A percentile compares a stretch with the other conserved stretches of the same genome.
phyloP scores from a whole-genome alignment of 768 basidiomycete species.

The Pleurotus pulmonarius region DNA sequence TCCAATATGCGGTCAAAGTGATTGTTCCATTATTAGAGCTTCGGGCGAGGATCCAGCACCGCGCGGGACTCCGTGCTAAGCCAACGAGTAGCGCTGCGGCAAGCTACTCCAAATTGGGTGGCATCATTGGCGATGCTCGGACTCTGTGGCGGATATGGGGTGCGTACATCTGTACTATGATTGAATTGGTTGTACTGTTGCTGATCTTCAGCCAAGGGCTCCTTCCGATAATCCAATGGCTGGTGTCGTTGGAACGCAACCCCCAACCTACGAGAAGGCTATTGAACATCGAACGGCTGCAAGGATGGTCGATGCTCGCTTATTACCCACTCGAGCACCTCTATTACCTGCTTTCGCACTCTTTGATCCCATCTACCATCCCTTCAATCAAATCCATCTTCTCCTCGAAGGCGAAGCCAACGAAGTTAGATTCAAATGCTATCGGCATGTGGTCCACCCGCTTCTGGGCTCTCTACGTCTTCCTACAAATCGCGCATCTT shows the following conservation, averaged over 20 bases:
- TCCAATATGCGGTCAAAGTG: constrained; percentile 73
- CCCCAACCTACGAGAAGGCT: constrained; percentile 68
- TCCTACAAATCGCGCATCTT: constrained; percentile 74
- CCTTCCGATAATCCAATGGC: constrained; percentile 79
- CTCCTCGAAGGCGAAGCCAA: constrained; percentile 34
- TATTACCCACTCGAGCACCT: constrained; percentile 82
- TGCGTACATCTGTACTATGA: constrained; percentile 25
- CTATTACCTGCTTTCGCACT: constrained; percentile 59
- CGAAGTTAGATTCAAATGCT: constrained; percentile 40
- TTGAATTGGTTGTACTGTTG: background rate
- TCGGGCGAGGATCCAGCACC: constrained; percentile 67
- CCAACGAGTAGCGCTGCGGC: constrained; percentile 52
- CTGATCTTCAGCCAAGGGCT: constrained; percentile 43
- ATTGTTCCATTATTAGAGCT: constrained; percentile 61
- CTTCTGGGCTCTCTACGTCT: constrained; percentile 77
- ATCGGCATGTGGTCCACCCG: constrained; percentile 72
- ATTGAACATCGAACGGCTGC: constrained; percentile 74
- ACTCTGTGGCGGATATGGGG: constrained; percentile 81
- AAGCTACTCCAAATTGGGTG: constrained; percentile 49
- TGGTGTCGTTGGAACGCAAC: constrained; percentile 68
- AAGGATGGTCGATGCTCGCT: constrained; percentile 74
- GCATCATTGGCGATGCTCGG: constrained; percentile 61
- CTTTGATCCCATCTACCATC: constrained; percentile 55
- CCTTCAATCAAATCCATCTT: constrained; percentile 41
- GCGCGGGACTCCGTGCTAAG: constrained; percentile 52